Conservation (phyloP, 1,284 basidiomycete genomes). For the Spongispora temasekensis region DNA sequence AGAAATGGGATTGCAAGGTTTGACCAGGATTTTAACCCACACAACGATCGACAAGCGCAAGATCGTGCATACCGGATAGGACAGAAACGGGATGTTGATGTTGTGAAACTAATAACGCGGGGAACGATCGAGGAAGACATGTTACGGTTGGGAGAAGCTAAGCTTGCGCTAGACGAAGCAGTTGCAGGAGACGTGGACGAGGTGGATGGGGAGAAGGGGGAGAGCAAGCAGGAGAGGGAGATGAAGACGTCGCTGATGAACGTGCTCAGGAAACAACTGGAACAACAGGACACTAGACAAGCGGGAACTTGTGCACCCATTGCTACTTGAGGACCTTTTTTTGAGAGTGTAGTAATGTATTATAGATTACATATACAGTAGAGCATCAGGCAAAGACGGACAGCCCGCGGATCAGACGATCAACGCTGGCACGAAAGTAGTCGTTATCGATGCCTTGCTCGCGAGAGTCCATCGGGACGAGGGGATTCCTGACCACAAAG, state of each 20-base stretch:
- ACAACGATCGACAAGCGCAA: conserved; percentile 93
- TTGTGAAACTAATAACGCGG: conserved; percentile 91
- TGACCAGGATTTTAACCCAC: conserved; percentile 97
- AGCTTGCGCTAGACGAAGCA: conserved; percentile 88
- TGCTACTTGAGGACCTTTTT: conserved; percentile 12
- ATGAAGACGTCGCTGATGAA: conserved; percentile 84
- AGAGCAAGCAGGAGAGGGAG: conserved; percentile 71
- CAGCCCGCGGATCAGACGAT: conserved; percentile 72
- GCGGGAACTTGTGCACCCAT: conserved; percentile 2
- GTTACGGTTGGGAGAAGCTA: conserved; percentile 85
- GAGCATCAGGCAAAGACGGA: conserved; percentile 53
- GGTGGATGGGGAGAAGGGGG: conserved; percentile 52
- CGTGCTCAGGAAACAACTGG: conserved; percentile 70
- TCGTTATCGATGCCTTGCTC: conserved; percentile 89
- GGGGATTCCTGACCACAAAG: conserved; percentile 90
- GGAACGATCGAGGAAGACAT: conserved; percentile 98
- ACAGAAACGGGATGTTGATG: conserved; percentile 87
- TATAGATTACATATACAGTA: conserved; percentile 25
- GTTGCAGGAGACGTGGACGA: conserved; percentile 77
- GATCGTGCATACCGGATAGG: conserved; percentile 99
- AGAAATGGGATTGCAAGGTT: conserved; percentile 56
- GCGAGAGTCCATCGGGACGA: conserved; percentile 79
- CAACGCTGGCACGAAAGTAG: conserved; percentile 82
- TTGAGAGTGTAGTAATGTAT: conserved; percentile 18
- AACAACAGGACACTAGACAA: conserved; percentile 29